Percentiles rank a stretch among this genome's conserved stretches.
Conservation (phyloP, 2,329 filamentous ascomycete species). For the Fusarium graminum region DNA sequence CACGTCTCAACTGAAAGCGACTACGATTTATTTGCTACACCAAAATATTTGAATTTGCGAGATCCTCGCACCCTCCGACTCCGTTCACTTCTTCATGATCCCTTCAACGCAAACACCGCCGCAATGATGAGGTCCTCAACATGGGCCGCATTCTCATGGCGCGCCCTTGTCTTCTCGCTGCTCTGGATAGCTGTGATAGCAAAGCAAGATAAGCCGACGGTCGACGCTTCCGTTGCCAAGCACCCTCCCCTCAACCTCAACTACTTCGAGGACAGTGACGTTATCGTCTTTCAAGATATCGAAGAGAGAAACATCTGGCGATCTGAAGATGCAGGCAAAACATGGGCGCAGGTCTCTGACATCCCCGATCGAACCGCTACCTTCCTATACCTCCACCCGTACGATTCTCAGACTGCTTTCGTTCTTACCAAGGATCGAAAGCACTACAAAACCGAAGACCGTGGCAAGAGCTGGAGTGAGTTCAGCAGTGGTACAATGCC, state of each 20-base stretch:
- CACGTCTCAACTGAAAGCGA: slow-evolving; percentile 19
- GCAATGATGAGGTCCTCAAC: slow-evolving; percentile 68
- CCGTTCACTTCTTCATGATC: slow-evolving; percentile 58
- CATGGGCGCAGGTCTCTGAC: slow-evolving; percentile 76
- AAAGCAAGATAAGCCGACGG: slow-evolving; percentile 75
- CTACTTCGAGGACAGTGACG: slow-evolving; percentile 93
- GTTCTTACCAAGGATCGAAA: slow-evolving; percentile 75
- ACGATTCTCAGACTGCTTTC: slow-evolving; percentile 83
- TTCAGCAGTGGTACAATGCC: slow-evolving; percentile 75
- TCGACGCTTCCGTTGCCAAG: slow-evolving; percentile 75
- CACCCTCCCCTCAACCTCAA: slow-evolving; percentile 76
- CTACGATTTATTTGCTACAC: slow-evolving; percentile 9
- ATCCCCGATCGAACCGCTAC: slow-evolving; percentile 73
- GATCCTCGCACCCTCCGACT: slow-evolving; percentile 23
- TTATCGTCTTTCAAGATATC: slow-evolving; percentile 79
- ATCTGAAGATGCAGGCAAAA: slow-evolving; percentile 83
- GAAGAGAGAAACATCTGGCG: slow-evolving; percentile 76
- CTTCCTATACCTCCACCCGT: slow-evolving; percentile 80
- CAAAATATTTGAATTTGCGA: slow-evolving; percentile 10
- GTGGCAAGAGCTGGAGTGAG: slow-evolving; percentile 82
- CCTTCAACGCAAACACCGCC: slow-evolving; percentile 49
- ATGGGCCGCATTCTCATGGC: slow-evolving; percentile 62
- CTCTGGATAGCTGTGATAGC: slow-evolving; percentile 59
- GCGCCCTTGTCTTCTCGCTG: slow-evolving; percentile 65
- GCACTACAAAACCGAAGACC: slow-evolving; percentile 88